Conservation (phyloP, 495 filamentous ascomycete species). For the Platismatia glauca region DNA sequence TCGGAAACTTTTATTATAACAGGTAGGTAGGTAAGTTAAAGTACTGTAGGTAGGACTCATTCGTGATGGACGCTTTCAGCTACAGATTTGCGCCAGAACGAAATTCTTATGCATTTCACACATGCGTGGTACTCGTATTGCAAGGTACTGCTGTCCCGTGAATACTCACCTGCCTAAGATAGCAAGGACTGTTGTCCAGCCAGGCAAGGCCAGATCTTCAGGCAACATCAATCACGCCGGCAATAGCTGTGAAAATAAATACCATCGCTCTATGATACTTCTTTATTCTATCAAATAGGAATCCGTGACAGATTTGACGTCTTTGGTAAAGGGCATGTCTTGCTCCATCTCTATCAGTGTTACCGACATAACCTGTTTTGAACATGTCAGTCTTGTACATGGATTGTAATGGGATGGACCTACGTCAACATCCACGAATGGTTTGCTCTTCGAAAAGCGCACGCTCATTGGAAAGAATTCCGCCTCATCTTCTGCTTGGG, state of each 20-base stretch:
- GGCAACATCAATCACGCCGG: not conserved
- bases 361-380: conserved; percentile 55
- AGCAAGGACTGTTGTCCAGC: not conserved
- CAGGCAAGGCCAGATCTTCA: not conserved
- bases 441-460: conserved; percentile 73
- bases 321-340: conserved; percentile 78
- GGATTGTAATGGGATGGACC: conserved; percentile 26
- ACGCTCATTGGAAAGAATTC: conserved; percentile 98
- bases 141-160: not conserved
- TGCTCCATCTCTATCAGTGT: conserved; percentile 71
- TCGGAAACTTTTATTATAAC: no score
- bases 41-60: no score
- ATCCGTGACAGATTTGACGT: conserved; percentile 76
- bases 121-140: not conserved
- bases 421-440: conserved; percentile 87
- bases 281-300: conserved; percentile 68
- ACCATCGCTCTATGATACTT: not conserved
- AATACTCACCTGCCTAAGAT: not conserved
- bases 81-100: not conserved
- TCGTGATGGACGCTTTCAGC: not conserved
- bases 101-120: not conserved
- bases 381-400: conserved; percentile 20
- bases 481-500: conserved; percentile 68
- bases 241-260: not conserved
- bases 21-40: no score